A percentile compares a stretch with the other conserved stretches of the same genome.
phyloP scores from a whole-genome alignment of 179 eudicot species.

The Pouteria campechiana region DNA sequence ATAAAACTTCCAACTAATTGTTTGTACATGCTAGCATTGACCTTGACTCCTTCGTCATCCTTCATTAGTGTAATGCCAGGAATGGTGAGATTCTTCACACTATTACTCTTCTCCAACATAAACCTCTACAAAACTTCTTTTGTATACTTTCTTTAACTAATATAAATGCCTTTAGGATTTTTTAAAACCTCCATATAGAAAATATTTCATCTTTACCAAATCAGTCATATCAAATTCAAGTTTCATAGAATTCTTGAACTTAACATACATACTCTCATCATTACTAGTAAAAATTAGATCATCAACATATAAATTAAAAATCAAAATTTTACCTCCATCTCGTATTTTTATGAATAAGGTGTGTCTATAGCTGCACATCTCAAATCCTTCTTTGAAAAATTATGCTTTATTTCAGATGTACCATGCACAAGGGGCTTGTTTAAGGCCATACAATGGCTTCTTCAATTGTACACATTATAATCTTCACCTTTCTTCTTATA shows the following conservation, averaged over 20 bases:
- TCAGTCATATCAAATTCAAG: no score
- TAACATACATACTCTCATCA: no score
- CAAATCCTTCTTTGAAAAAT: neutral
- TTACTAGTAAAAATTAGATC: no score
- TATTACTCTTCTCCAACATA: neutral
- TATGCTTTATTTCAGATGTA: neutral
- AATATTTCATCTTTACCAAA: no score
- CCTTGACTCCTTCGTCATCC: neutral
- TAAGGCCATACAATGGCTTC: neutral
- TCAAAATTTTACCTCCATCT: neutral
- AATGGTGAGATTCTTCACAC: neutral
- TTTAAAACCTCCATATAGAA: no score
- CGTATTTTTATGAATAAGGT: neutral
- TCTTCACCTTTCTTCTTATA: no score
- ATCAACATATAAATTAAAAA: conserved; percentile 1
- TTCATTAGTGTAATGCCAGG: neutral
- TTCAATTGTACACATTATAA: no score
- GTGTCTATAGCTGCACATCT: neutral
- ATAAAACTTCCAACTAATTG: neutral
- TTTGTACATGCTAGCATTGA: neutral
- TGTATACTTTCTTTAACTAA: neutral
- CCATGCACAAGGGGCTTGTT: conserved; percentile 3
- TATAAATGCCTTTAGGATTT: no score
- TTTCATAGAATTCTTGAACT: no score
- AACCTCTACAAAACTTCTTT: neutral